phyloP scores from a whole-genome alignment of 1,139 yeast genomes.

The Lodderomyces beijingensis region DNA sequence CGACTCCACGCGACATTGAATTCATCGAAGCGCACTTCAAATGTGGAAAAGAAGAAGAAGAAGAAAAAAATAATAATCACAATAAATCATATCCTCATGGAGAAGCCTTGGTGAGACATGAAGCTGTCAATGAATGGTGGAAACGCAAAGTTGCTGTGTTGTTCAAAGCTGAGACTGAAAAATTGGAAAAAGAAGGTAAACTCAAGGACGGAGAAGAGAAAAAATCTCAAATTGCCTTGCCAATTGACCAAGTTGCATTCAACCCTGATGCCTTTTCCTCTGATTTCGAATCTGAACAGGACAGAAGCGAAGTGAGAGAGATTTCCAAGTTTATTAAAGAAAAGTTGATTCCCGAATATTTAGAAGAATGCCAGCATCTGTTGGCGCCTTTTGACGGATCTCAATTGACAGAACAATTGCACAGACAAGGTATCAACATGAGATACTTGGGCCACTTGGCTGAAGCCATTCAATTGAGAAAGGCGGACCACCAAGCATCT shows the following conservation, averaged over 20 bases:
- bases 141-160: slow-evolving; percentile 58
- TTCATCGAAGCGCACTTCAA: slow-evolving; percentile 56
- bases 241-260: slow-evolving; percentile 53
- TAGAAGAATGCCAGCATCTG: slow-evolving; percentile 51
- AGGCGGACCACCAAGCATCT: slow-evolving; percentile 19
- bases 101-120: slow-evolving; percentile 75
- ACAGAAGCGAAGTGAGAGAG: slow-evolving; percentile 59
- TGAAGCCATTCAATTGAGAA: slow-evolving; percentile 22
- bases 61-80: too few species aligned
- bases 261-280: slow-evolving; percentile 77
- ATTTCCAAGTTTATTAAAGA: slow-evolving; percentile 61
- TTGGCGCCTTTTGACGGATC: slow-evolving; percentile 77
- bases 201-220: slow-evolving; percentile 26
- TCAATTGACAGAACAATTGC: slow-evolving; percentile 66
- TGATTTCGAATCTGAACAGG: slow-evolving; percentile 41
- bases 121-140: slow-evolving; percentile 92
- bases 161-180: slow-evolving; percentile 47
- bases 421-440: slow-evolving; percentile 79
- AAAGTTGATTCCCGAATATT: slow-evolving; percentile 59
- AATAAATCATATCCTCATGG: slow-evolving; percentile 72
- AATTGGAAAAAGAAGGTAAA: slow-evolving; percentile 43
- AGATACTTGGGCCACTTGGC: slow-evolving; percentile 78
- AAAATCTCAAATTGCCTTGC: slow-evolving; percentile 51
- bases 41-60: slow-evolving; percentile 27
- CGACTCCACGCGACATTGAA: slow-evolving; percentile 79